Evolutionary conservation across 2,329 filamentous ascomycete species (phyloP).

Genomic region (Pseudomassariella vexata): DNA sequence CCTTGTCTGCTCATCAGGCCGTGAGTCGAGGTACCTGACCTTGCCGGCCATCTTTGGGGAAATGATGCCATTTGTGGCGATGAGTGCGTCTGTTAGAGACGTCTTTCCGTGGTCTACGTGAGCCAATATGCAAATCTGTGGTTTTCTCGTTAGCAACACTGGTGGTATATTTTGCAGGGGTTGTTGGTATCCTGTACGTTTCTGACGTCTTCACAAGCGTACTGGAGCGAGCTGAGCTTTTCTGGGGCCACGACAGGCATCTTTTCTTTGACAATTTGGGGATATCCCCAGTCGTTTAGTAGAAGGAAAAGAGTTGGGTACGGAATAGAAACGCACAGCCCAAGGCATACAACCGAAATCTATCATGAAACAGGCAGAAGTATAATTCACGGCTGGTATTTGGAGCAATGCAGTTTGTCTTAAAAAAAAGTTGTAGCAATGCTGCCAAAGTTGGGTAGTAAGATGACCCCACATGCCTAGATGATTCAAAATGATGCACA

Average conservation of each 20-base stretch:
- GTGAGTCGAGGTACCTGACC: slow-evolving; percentile 93
- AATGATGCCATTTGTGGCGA: slow-evolving; percentile 99
- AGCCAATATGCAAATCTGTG: slow-evolving; percentile 85
- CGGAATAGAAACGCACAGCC: too few species aligned
- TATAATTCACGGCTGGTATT: too few species aligned
- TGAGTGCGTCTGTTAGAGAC: slow-evolving; percentile 88
- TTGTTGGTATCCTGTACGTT: slow-evolving; percentile 58
- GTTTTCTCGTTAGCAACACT: slow-evolving; percentile 23
- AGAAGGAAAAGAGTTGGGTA: too few species aligned
- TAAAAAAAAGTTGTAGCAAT: too few species aligned
- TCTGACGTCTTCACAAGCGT: slow-evolving; percentile 79
- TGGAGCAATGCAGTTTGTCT: too few species aligned
- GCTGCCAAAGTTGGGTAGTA: too few species aligned
- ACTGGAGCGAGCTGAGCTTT: slow-evolving; percentile 85
- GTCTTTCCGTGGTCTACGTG: slow-evolving; percentile 99
- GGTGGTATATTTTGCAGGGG: slow-evolving; percentile 15
- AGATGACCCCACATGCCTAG: too few species aligned
- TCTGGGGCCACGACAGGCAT: slow-evolving; percentile 94
- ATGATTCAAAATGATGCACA: too few species aligned
- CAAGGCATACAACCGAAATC: too few species aligned
- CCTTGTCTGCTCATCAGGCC: slow-evolving; percentile 89
- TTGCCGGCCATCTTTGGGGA: slow-evolving; percentile 96
- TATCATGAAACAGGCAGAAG: too few species aligned
- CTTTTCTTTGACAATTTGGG: too few species aligned
- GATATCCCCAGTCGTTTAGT: background rate